Evolutionary conservation across 2,329 filamentous ascomycete genomes (phyloP), one percentile per base, ranked within the genome.

Genomic region (Clarireedia paspali): DNA sequence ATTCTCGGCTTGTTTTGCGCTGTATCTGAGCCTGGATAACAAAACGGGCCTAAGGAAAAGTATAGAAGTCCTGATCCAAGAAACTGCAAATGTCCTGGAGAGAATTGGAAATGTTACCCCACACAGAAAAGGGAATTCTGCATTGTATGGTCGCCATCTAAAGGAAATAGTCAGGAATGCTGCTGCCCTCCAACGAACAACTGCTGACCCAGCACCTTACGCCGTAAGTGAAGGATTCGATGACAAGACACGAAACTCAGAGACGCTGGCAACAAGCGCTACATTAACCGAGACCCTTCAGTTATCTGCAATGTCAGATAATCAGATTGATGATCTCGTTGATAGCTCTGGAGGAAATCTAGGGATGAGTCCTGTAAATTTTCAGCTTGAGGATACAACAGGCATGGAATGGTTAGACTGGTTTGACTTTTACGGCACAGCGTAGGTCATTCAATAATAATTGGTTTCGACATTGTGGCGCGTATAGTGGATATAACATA

Each of bases 1-100:
- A 1, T 89, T 88, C 60, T 85, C 86, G 0, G 84, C 84, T n/a
- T 87, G 83, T 63, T 87, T 86, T 59, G 83, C 84, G 70, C 57
- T 87, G n/a, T 79, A 81, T 9, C 74, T 87, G 48, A 76, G 81
- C 2, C 75, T 77, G 0, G 81, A 77, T 5, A 77, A 75, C 56
- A 72, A 68, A 42, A 83, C 79, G 0, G 78, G 77, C 51, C 68
- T 87, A 0, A 82, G 82, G 0, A 81, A 83, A 0, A 85, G 83
- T 60, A 81, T 87, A 14, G 72, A 83, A 47, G 77, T 79, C 50
- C 70, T 88, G 55, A 82, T 89, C 38, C 81, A 85, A 59, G 85
- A 89, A 66, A 82, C 83, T 0, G 84, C 84, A 1, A 80, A 79
- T 7, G 84, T 88, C 0, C 70, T 89, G 4, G 84, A 88, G 63